These are phyloP conservation scores for Leishmania aethiopica DNA, from an alignment of 208 protist genomes.

Conservation along the genomic window DNA sequence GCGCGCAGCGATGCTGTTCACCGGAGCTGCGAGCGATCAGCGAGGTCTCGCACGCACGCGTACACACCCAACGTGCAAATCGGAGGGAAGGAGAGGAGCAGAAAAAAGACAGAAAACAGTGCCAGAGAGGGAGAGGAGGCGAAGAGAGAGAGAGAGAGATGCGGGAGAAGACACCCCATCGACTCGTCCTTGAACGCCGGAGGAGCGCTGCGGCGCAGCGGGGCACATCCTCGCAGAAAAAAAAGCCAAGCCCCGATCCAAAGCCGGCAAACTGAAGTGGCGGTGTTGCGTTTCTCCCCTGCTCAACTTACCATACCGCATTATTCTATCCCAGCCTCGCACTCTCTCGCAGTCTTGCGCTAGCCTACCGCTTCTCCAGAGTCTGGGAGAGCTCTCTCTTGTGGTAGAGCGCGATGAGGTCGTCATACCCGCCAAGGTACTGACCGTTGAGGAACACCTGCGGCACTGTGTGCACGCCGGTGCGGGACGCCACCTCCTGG, in stretches of 20 bases:
- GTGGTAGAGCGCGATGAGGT: constrained; percentile 72
- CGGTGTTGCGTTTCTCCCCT: neutral
- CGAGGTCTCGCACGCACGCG: neutral
- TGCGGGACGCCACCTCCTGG: constrained; percentile 69
- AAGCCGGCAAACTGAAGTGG: neutral
- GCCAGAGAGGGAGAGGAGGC: neutral
- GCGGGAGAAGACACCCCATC: neutral
- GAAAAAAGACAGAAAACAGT: too few relatives aligned
- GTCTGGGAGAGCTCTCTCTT: constrained; percentile 55
- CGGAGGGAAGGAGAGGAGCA: neutral
- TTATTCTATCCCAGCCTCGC: neutral
- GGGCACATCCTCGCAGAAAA: neutral
- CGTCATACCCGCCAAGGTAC: constrained; percentile 88
- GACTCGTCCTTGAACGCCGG: neutral
- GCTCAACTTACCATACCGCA: neutral
- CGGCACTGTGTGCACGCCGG: constrained; percentile 79
- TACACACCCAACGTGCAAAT: neutral
- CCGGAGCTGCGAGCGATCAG: neutral
- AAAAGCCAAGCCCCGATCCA: neutral
- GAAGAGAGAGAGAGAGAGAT: neutral
- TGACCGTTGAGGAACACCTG: constrained; percentile 84
- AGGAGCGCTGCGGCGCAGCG: neutral
- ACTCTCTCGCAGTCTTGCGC: neutral
- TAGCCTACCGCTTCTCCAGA: constrained; percentile 53
- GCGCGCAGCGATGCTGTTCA: neutral